Evolutionary conservation across 768 basidiomycete genomes (phyloP), one percentile per base, ranked within the genome.

Genomic region (Leccinum olivaceopallidum): DNA sequence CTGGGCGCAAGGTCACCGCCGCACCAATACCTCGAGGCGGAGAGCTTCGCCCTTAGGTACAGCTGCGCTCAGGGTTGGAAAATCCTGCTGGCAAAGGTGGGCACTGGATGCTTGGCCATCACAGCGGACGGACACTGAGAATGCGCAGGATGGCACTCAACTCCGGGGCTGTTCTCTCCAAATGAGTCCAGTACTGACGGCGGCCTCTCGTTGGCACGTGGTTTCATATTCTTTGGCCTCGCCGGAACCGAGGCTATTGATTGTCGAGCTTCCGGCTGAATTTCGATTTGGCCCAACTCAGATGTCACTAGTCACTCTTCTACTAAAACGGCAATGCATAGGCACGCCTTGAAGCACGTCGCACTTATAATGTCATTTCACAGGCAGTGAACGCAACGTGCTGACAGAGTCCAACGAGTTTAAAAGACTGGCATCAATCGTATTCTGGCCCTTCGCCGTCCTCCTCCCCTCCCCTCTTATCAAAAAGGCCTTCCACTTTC

Each of bases 21-120:
- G 66, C 74, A 74, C 72, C 57, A 36, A 71, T 65, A 64, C 73
- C 73, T 72, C 72, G 73, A 75, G 73, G 73, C 61, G 44, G 7
- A 58, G 64, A 64, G 32, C 53, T 69, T 73, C 61, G 49, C 65
- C 56, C 60, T 74, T 70, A 69, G 72, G 73, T 73, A 73, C 64
- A 66, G 3, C 70, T 75, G 70, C 69, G 64, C 57, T 66, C 73
- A 75, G 72, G 74, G 72, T 69, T 75, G 72, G 44, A 53, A 61
- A 56, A 47, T 58, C 62, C 57, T 64, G 64, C 62, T 47, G 44
- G 44, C 58, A 56, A 59, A 57, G 32, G 53, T 59, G 60, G 60
- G 30, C 59, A 59, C 57, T 56, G 57, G 58, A 59, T 9, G 52
- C 26, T 62, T 65, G 24, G 59, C 49, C 57, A 63, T 60, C 62